A percentile compares a stretch with the other conserved stretches of the same genome.
phyloP scores from a whole-genome alignment of 1,284 basidiomycete genomes.

The Phellinidium pouzarii region DNA sequence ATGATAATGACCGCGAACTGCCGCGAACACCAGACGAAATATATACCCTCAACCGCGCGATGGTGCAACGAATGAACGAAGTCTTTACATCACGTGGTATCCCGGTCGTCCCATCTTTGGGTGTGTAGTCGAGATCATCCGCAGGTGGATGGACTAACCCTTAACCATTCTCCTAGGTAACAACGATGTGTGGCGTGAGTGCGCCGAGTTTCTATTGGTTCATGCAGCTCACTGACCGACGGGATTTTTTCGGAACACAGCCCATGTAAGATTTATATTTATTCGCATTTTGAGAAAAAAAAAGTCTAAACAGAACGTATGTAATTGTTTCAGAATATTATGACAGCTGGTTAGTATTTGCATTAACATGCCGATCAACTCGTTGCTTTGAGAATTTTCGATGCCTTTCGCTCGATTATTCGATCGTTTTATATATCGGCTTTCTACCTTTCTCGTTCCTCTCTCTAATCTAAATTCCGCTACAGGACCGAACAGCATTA shows the following conservation, averaged over 20 bases:
- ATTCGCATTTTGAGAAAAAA: conserved; percentile 4
- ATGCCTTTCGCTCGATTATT: no score
- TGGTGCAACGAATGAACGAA: conserved; percentile 65
- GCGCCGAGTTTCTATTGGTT: conserved; percentile 5
- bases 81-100: conserved; percentile 66
- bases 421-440: conserved; percentile 27
- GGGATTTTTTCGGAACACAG: conserved; percentile 28
- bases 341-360: conserved; percentile 46
- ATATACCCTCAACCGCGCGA: conserved; percentile 63
- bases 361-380: background rate
- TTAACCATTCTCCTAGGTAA: conserved; percentile 47
- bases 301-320: background rate
- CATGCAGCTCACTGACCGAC: conserved; percentile 11
- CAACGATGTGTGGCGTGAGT: conserved; percentile 84
- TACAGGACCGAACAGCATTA: conserved; percentile 75
- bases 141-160: background rate
- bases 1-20: conserved; percentile 78
- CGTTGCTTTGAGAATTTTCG: conserved; percentile 7
- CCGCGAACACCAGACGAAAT: conserved; percentile 84
- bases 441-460: background rate
- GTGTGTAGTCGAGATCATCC: conserved; percentile 32
- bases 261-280: conserved; percentile 45
- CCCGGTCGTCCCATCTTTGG: conserved; percentile 80
- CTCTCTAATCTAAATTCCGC: background rate
- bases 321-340: conserved; percentile 44